Base-by-base conservation (phyloP, 1,284 basidiomycete species). In the Boletellus sp. region DNA sequence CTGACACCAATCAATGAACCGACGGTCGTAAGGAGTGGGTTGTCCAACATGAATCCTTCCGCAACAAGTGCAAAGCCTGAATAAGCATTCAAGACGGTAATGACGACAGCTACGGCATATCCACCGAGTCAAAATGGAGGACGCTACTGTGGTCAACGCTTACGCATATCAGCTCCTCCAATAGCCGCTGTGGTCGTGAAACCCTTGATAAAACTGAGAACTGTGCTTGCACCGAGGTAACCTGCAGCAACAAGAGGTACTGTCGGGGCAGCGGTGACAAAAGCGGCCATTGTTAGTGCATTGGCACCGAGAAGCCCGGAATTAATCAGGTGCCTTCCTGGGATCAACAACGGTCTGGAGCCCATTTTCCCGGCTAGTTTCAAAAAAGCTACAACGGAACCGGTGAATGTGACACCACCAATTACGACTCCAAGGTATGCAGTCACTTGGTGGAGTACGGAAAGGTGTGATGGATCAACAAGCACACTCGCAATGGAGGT, bases 41-140 rank as follows among this genome's bases (percentile, higher is more conserved):
- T 92, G 63, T 93, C 87, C 56, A 92, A 69, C 90, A 93, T 93
- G 64, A 93, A 89, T 8, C 89, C 90, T 78, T 93, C 90, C 3
- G 90, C 90, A n/a, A 93, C 89, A n/a, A 93, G 80, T 19, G 90
- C 90, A 60, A 93, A 91, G n/a, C 90, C 90, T 49, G 88, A 91
- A 67, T 92, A 93, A 12, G 91, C 89, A 64, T 93, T 93, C 53
- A 93, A 65, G 5, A 93, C 91, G 2, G 90, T 92, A 48, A 93
- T 92, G 5, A 93, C 86, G 24, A 92, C 91, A 51, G 90, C 88
- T 90, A 36, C 18, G 7, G 28, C 30, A 35, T 15, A 18, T 38
- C 28, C 49, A 51, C 49, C 45, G 37, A 52, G 35, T 41, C 13
- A 33, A 24, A 44, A 39, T 21, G 26, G 26, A 19, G 44, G 36